Percentiles rank a stretch among this genome's conserved stretches.
phyloP scores from a whole-genome alignment of 2,329 filamentous ascomycete genomes.

The Chrysoporthe puriensis region DNA sequence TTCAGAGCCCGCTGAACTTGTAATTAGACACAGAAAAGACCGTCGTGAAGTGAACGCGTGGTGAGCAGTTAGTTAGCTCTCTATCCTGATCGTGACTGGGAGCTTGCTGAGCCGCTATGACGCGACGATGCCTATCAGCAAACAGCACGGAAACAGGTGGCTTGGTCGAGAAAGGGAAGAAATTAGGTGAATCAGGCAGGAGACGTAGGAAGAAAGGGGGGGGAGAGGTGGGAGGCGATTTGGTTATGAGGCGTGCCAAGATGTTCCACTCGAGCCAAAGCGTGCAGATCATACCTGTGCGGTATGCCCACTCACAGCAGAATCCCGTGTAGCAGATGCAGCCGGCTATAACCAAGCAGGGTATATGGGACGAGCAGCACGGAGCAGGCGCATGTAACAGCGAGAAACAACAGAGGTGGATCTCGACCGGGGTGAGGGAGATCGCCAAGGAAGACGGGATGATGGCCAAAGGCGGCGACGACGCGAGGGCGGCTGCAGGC shows the following conservation, averaged over 20 bases:
- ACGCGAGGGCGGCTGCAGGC: slow-evolving; percentile 1
- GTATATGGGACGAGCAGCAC: slow-evolving; percentile 19
- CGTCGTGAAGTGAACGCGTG: slow-evolving; percentile 31
- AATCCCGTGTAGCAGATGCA: slow-evolving; percentile 30
- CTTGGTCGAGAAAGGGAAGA: slow-evolving; percentile 24
- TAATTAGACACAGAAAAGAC: slow-evolving; percentile 34
- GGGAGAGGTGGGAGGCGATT: slow-evolving; percentile 32
- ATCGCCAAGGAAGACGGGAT: slow-evolving; percentile 23
- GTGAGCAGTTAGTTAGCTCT: slow-evolving; percentile 11
- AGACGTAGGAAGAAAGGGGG: slow-evolving; percentile 31
- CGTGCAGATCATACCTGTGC: slow-evolving; percentile 49
- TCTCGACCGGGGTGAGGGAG: slow-evolving; percentile 12
- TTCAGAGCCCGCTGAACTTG: slow-evolving; percentile 62
- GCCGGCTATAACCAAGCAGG: slow-evolving; percentile 19
- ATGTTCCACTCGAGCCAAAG: slow-evolving; percentile 43
- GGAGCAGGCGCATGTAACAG: slow-evolving; percentile 17
- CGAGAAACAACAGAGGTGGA: slow-evolving; percentile 17
- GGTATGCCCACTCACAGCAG: slow-evolving; percentile 41
- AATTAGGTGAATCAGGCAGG: slow-evolving; percentile 31
- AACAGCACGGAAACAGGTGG: slow-evolving; percentile 29
- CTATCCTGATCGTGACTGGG: slow-evolving; percentile 18
- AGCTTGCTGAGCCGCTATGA: slow-evolving; percentile 26
- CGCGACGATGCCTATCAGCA: slow-evolving; percentile 28
- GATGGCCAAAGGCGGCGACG: slow-evolving; percentile 13
- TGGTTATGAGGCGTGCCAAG: slow-evolving; percentile 42